Base-by-base conservation (phyloP, 1,284 basidiomycete species). In the Puccinia coronata region DNA sequence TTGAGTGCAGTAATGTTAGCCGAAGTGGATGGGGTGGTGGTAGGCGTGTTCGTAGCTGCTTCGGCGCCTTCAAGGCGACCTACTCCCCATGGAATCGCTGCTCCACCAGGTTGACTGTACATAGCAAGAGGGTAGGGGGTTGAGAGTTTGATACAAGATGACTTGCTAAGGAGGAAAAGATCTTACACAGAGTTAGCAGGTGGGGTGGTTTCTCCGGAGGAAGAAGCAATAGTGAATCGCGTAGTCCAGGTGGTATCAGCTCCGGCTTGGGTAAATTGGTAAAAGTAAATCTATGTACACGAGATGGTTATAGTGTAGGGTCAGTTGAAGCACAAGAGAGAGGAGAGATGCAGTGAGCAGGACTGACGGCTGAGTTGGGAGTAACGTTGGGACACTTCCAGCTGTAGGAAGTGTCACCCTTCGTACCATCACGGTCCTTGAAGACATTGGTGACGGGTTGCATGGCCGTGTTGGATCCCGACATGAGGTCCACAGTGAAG, bases 401-500 rank as follows among this genome's bases (percentile, higher is more conserved):
- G 47, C 86, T 85, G 85, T 89, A 91, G 5, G 86, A 86, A 20
- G 85, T 87, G 51, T 87, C 86, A 53, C 84, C 83, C 41, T 87
- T 83, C 81, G 90, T 91, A n/a, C 91, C 92, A 80, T 90, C 89
- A n/a, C 89, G 85, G 12, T 88, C 85, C 4, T 87, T 91, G 9
- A 89, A 88, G 75, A 92, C 89, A 82, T 90, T 91, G 91, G 83
- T 90, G 80, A 93, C 84, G 83, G 89, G 89, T 72, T 90, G 86
- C 92, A 95, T 95, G 69, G 88, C 83, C 51, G 88, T 86, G 87
- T 95, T 94, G 83, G 88, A 86, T 8, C 93, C 93, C 0, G 91
- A 91, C 92, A 93, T 93, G 83, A 95, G 89, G 86, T 93, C 88
- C 80, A 94, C 91, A 81, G 88, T 86, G 90, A 91, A 92, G 79